A percentile compares a stretch with the other conserved stretches of the same genome.
Conservation (phyloP, 164 flowering plant species). For the Euptelea pleiosperma region DNA sequence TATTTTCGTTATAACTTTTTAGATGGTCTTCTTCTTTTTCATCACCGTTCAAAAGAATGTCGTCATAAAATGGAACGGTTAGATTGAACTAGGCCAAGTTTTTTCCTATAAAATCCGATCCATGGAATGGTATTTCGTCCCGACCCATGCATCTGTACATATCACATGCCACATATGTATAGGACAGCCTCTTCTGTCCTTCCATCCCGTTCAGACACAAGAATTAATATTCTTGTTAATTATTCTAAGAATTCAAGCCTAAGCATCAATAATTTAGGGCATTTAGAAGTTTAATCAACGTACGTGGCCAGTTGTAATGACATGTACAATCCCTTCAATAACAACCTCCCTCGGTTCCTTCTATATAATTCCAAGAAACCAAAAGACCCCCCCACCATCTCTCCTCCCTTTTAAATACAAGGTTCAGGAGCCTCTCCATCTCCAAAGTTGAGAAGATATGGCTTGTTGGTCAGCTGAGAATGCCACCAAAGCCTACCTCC, state of each 20-base stretch:
- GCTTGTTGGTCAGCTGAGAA: slow-evolving; percentile 88
- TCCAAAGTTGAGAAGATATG: slow-evolving; percentile 30
- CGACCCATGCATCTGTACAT: too few species aligned
- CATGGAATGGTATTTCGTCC: too few species aligned
- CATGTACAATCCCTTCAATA: slow-evolving; percentile 12
- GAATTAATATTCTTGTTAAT: not conserved
- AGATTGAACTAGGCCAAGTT: too few species aligned
- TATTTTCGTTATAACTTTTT: too few species aligned
- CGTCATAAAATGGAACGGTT: too few species aligned
- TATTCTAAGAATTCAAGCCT: not conserved
- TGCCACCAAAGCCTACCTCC: slow-evolving; percentile 83
- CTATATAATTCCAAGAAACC: not conserved
- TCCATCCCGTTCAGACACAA: not conserved
- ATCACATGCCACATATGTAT: not conserved
- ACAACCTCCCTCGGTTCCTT: slow-evolving; percentile 20
- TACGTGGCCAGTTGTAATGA: slow-evolving; percentile 26
- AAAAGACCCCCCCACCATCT: not conserved
- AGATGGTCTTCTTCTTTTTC: too few species aligned
- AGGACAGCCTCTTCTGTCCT: slow-evolving; percentile 2
- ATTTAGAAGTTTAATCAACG: not conserved
- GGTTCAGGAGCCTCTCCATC: slow-evolving; percentile 5
- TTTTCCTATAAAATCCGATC: too few species aligned
- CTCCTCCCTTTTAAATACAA: slow-evolving; percentile 8
- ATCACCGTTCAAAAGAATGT: too few species aligned
- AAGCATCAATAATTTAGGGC: not conserved